Evolutionary conservation across 1,284 basidiomycete genomes (phyloP).

Genomic region (Cryptococcus floricola): DNA sequence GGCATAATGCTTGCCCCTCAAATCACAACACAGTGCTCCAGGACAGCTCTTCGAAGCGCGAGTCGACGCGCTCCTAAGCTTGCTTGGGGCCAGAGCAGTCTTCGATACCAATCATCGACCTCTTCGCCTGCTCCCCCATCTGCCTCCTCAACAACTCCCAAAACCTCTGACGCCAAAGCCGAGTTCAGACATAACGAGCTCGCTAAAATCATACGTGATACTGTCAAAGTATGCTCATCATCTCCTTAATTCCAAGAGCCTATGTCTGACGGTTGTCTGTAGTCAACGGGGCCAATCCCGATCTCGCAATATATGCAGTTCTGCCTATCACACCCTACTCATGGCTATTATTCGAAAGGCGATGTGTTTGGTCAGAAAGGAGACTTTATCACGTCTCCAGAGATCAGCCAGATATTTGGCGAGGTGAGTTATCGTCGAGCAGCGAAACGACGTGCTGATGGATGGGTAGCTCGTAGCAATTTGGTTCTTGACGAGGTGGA

Average conservation of each 20-base stretch:
- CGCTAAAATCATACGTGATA: slow-evolving; percentile 59
- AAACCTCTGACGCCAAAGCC: not conserved
- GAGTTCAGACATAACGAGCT: slow-evolving; percentile 15
- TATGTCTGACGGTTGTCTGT: not conserved
- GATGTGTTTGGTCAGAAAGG: slow-evolving; percentile 80
- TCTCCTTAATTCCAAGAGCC: not conserved
- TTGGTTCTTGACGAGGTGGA: slow-evolving; percentile 81
- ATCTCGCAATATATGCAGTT: slow-evolving; percentile 84
- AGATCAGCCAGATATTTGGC: slow-evolving; percentile 94
- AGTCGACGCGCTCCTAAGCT: not conserved
- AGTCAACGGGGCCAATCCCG: slow-evolving; percentile 83
- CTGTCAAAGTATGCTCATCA: slow-evolving; percentile 57
- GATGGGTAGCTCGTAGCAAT: slow-evolving; percentile 68
- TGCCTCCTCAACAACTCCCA: not conserved
- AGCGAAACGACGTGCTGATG: not conserved
- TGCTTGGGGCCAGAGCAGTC: not conserved
- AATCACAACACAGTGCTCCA: not conserved
- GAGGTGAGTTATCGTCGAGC: slow-evolving; percentile 61
- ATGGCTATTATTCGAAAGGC: slow-evolving; percentile 81
- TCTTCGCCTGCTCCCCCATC: not conserved
- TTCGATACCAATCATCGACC: slow-evolving; percentile 6
- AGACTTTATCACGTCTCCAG: slow-evolving; percentile 95
- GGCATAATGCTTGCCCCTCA: not conserved
- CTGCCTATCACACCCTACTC: slow-evolving; percentile 76
- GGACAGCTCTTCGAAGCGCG: not conserved